phyloP scores from a whole-genome alignment of 306 rosid species.

The Carpinus viminea region DNA sequence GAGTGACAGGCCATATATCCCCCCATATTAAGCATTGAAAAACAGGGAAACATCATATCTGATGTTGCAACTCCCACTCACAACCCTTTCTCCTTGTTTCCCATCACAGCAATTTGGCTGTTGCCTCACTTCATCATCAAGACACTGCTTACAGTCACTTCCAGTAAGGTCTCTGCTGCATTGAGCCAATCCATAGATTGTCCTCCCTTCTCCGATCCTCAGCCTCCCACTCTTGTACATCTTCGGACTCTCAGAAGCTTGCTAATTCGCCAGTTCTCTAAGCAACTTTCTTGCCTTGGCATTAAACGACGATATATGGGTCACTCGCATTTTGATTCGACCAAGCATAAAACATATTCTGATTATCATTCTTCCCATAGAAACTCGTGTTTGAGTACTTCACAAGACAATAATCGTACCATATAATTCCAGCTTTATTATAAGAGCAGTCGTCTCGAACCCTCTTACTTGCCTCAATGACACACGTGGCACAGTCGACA shows the following conservation, averaged over 20 bases:
- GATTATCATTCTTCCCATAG: conserved; percentile 8
- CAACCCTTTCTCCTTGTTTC: no score
- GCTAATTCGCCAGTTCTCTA: background rate
- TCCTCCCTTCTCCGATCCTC: background rate
- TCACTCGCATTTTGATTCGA: background rate
- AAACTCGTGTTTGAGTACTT: conserved; percentile 11
- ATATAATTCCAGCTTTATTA: background rate
- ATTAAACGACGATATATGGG: background rate
- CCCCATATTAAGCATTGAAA: background rate
- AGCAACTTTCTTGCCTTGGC: background rate
- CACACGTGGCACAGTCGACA: conserved; percentile 1
- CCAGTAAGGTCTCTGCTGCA: no score
- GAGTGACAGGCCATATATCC: no score
- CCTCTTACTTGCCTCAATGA: background rate
- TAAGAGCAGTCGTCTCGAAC: background rate
- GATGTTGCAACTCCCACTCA: no score
- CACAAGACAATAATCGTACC: conserved; percentile 9
- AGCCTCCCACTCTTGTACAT: background rate
- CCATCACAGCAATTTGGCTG: no score
- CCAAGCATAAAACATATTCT: background rate
- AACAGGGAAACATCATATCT: no score
- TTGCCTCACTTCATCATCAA: no score
- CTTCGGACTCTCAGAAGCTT: background rate
- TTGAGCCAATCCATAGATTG: background rate
- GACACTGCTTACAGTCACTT: no score